Conservation (phyloP, 2,329 filamentous ascomycete genomes). For the Microsporum canis region DNA sequence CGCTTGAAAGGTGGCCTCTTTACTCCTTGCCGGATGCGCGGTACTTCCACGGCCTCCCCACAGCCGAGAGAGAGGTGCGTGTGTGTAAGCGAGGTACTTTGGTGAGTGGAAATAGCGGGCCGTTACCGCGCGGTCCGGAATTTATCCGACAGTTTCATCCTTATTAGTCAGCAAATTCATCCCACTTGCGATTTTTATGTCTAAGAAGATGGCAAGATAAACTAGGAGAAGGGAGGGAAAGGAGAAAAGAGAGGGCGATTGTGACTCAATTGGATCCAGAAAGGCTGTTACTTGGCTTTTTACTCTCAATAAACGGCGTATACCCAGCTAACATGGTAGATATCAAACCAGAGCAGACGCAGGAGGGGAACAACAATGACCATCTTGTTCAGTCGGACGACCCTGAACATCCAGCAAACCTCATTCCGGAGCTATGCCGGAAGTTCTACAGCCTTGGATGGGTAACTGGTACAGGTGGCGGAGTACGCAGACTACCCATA, state of each 20-base stretch:
- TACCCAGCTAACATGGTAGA: neutral
- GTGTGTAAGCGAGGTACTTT: neutral
- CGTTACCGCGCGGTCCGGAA: neutral
- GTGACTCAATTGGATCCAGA: neutral
- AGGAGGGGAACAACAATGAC: conserved; percentile 31
- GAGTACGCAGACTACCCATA: conserved; percentile 20
- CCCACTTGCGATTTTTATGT: neutral
- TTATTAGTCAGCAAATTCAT: neutral
- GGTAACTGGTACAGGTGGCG: conserved; percentile 47
- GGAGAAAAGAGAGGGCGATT: neutral
- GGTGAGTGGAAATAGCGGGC: neutral
- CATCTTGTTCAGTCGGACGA: conserved; percentile 51
- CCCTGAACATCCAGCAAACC: conserved; percentile 81
- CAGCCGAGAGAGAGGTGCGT: neutral
- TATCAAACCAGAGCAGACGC: neutral
- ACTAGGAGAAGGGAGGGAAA: neutral
- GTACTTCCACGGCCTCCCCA: neutral
- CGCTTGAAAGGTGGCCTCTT: conserved; percentile 38
- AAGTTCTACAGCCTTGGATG: conserved; percentile 94
- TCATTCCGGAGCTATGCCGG: conserved; percentile 84
- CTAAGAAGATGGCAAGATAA: neutral
- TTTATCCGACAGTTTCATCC: neutral
- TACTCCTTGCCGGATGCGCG: neutral
- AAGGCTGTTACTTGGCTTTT: neutral
- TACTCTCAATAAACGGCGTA: neutral